These are phyloP conservation scores for Annona squamosa DNA, from an alignment of 164 flowering plant species.

Conservation along the genomic window DNA sequence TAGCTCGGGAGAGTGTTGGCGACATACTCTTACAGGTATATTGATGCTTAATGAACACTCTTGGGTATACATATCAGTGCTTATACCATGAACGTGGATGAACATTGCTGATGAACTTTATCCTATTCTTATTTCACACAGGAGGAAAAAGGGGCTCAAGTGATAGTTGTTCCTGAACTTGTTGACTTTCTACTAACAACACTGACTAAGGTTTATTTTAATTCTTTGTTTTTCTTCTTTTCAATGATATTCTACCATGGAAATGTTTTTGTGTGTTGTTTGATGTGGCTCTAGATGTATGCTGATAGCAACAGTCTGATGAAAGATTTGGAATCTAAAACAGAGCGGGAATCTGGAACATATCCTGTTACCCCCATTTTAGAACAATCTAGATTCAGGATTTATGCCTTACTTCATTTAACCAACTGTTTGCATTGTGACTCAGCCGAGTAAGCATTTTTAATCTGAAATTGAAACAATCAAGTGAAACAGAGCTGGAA, in stretches of 20 bases:
- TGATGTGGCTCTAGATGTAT: neutral
- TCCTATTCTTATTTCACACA: constrained; percentile 14
- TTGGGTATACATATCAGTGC: neutral
- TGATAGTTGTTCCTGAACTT: constrained; percentile 82
- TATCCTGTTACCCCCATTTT: neutral
- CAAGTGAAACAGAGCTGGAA: too few species aligned
- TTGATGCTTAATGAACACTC: neutral
- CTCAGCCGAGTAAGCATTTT: too few species aligned
- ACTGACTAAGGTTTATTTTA: constrained; percentile 54
- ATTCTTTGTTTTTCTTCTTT: neutral
- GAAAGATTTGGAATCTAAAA: neutral
- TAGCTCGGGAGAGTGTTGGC: constrained; percentile 82
- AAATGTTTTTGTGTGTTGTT: neutral
- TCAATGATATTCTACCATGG: neutral
- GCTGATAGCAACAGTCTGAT: neutral
- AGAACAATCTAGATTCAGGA: neutral
- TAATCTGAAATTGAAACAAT: too few species aligned
- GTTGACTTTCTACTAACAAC: constrained; percentile 54
- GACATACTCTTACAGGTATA: constrained; percentile 85
- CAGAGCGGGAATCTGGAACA: neutral
- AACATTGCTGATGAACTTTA: neutral
- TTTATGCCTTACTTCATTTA: neutral
- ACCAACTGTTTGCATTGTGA: too few species aligned
- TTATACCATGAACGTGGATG: neutral
- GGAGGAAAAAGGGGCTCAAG: constrained; percentile 86